phyloP scores from a whole-genome alignment of 2,329 filamentous ascomycete genomes.

The Cryphonectria carpinicola region DNA sequence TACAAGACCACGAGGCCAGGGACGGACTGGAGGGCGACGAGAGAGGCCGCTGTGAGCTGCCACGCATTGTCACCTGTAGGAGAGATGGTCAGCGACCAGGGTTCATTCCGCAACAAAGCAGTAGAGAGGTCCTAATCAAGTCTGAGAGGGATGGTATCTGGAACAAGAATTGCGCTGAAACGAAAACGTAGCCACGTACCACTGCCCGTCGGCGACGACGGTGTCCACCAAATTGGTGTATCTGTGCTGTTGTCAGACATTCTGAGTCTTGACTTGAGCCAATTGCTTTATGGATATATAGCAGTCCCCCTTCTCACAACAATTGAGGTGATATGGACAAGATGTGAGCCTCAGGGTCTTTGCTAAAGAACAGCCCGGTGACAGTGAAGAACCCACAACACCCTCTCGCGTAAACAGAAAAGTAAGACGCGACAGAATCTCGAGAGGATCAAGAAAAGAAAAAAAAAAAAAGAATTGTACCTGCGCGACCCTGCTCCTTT shows the following conservation, averaged over 20 bases:
- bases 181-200: background rate
- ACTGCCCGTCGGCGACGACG: conserved; percentile 15
- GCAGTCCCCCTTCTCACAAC: background rate
- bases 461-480: background rate
- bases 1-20: conserved; percentile 55
- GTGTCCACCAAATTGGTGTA: conserved; percentile 19
- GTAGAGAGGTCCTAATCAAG: too few species aligned
- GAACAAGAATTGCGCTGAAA: background rate
- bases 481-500: conserved; percentile 13
- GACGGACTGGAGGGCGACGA: conserved; percentile 54
- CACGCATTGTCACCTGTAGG: conserved; percentile 53
- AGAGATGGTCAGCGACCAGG: background rate
- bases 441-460: background rate
- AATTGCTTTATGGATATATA: background rate
- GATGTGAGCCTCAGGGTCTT: too few species aligned
- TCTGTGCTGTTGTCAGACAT: conserved; percentile 25
- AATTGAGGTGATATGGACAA: background rate
- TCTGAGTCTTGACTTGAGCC: background rate
- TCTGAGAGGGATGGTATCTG: too few species aligned
- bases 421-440: background rate
- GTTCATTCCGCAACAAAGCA: background rate
- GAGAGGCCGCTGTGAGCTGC: conserved; percentile 54
- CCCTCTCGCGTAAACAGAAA: background rate
- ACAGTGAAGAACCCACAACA: background rate
- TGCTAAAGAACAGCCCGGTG: background rate